Conservation (phyloP, 192 early-diverging fungal species). For the Gamsiella multidivaricata region DNA sequence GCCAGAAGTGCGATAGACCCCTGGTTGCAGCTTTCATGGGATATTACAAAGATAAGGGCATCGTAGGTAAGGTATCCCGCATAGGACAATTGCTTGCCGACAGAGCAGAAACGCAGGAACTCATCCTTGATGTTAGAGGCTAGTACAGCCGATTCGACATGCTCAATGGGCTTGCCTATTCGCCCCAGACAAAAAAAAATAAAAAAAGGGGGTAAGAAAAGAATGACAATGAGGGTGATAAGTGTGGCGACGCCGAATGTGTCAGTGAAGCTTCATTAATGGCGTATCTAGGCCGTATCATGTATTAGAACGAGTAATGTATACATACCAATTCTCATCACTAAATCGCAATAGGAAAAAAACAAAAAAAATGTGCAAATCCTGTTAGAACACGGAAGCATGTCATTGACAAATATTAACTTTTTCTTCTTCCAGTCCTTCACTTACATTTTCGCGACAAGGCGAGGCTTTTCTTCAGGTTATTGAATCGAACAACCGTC, state of each 20-base stretch:
- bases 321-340: conserved; percentile 38
- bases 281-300: no score
- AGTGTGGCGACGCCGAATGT: no score
- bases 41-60: conserved; percentile 71
- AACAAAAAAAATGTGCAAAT: background rate
- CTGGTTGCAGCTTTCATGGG: background rate
- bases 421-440: no score
- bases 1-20: background rate
- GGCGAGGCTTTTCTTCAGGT: conserved; percentile 68
- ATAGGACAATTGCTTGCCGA: conserved; percentile 71
- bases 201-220: background rate
- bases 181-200: background rate
- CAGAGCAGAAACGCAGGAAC: conserved; percentile 59
- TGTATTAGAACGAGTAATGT: background rate
- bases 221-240: no score
- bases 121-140: conserved; percentile 67
- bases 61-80: conserved; percentile 72
- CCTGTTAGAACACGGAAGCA: no score
- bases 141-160: conserved; percentile 64
- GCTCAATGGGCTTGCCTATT: conserved; percentile 71
- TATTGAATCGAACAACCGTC: conserved; percentile 64
- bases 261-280: no score
- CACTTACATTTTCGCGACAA: conserved; percentile 73
- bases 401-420: no score
- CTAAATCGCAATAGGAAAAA: background rate